phyloP scores from a whole-genome alignment of 1,284 basidiomycete genomes.

The Sanguinoderma infundibulare region DNA sequence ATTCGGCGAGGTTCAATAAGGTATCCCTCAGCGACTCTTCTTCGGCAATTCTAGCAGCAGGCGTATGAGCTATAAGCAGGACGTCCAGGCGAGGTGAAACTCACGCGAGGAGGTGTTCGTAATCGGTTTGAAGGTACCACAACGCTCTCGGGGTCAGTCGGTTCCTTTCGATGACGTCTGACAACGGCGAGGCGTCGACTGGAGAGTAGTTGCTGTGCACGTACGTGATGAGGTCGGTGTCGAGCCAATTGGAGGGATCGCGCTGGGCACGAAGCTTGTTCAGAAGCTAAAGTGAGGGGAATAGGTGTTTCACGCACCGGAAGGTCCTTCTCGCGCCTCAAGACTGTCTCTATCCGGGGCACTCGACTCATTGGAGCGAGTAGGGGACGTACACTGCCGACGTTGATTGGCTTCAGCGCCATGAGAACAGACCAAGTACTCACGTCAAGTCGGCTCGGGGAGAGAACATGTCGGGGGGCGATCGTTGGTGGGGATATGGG shows the following conservation, averaged over 20 bases:
- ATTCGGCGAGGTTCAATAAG: slow-evolving; percentile 12
- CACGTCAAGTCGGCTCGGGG: slow-evolving; percentile 5
- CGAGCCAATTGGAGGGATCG: slow-evolving; percentile 17
- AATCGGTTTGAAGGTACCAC: slow-evolving; percentile 18
- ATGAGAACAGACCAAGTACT: not conserved
- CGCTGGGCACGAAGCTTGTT: not conserved
- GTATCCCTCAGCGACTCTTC: slow-evolving; percentile 8
- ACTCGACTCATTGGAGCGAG: slow-evolving; percentile 5
- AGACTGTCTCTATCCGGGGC: slow-evolving; percentile 4
- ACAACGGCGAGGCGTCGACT: not conserved
- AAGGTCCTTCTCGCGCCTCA: not conserved
- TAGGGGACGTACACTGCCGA: slow-evolving; percentile 1
- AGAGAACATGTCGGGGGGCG: slow-evolving; percentile 1
- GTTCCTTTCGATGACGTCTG: slow-evolving; percentile 6
- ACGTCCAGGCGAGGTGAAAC: not conserved
- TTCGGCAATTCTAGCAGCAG: slow-evolving; percentile 7
- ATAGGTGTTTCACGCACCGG: slow-evolving; percentile 10
- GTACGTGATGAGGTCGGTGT: slow-evolving; percentile 10
- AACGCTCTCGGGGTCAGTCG: slow-evolving; percentile 14
- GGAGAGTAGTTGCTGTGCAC: slow-evolving; percentile 5
- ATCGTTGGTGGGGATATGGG: not conserved
- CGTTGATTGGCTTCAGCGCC: not conserved
- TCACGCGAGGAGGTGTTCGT: slow-evolving; percentile 12
- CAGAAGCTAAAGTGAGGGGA: not conserved
- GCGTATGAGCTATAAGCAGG: not conserved